Conservation (phyloP, 495 filamentous ascomycete species). For the Aspergillus affinis region DNA sequence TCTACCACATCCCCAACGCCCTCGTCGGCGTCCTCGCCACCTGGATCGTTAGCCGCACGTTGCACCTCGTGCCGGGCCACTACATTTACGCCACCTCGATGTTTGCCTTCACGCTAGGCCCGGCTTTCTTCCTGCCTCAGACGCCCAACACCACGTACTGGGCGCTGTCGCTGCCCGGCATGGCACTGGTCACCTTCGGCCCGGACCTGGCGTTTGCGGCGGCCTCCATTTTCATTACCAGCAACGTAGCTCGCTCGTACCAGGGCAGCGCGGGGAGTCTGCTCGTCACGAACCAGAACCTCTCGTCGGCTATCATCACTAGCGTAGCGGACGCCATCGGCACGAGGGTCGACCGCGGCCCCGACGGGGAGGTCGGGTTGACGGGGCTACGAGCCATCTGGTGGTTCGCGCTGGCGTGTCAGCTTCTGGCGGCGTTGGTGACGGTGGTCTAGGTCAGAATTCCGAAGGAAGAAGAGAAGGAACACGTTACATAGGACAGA, state of each 20-base stretch:
- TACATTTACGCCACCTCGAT: conserved; percentile 45
- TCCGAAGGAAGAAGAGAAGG: conserved; percentile 51
- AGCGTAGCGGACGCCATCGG: conserved; percentile 47
- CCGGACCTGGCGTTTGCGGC: conserved; percentile 37
- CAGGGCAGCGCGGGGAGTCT: conserved; percentile 37
- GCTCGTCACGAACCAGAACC: conserved; percentile 36
- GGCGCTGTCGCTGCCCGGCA: conserved; percentile 31
- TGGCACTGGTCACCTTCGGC: conserved; percentile 34
- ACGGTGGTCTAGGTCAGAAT: conserved; percentile 43
- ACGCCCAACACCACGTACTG: conserved; percentile 31
- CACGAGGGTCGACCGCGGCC: conserved; percentile 33
- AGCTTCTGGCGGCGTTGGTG: conserved; percentile 41
- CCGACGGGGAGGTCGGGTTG: conserved; percentile 40
- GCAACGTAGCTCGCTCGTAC: conserved; percentile 33
- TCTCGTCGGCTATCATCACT: conserved; percentile 44
- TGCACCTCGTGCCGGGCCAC: conserved; percentile 48
- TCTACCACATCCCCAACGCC: conserved; percentile 34
- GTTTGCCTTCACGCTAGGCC: conserved; percentile 33
- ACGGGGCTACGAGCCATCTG: conserved; percentile 44
- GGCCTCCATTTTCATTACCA: conserved; percentile 36
- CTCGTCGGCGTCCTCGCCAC: conserved; percentile 45
- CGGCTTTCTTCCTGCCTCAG: conserved; percentile 36
- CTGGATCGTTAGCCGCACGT: conserved; percentile 44
- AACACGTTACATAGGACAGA: conserved; percentile 37
- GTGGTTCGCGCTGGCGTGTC: conserved; percentile 47